phyloP scores from a whole-genome alignment of 2,329 filamentous ascomycete genomes.

The Microascus cirrosus region DNA sequence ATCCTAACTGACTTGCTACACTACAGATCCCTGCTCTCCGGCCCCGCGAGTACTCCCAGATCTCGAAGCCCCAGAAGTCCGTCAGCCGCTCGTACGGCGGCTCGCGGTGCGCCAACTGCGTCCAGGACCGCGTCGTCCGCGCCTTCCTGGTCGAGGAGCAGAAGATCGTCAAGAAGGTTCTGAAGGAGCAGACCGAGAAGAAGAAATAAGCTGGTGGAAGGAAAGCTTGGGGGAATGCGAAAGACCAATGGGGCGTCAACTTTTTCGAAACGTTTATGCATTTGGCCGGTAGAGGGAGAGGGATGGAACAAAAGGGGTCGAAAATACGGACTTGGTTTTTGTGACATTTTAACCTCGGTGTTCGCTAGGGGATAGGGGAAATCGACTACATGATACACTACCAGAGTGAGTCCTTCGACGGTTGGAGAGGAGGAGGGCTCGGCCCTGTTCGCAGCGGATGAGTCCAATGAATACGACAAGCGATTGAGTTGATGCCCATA shows the following conservation, averaged over 20 bases:
- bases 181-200: conserved; percentile 82
- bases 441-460: neutral
- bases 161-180: conserved; percentile 99
- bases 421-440: neutral
- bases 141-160: conserved; percentile 99
- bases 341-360: conserved; percentile 23
- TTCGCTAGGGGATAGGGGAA: conserved; percentile 13
- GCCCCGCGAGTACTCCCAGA: conserved; percentile 91
- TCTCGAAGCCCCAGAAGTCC: conserved; percentile 99
- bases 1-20: conserved; percentile 5
- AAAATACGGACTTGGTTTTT: conserved; percentile 8
- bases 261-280: conserved; percentile 9
- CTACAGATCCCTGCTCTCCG: conserved; percentile 83
- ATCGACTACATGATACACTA: conserved; percentile 35
- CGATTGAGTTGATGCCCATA: neutral
- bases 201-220: conserved; percentile 51
- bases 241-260: neutral
- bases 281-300: neutral
- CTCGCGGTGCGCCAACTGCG: conserved; percentile 96
- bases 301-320: conserved; percentile 6
- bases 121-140: conserved; percentile 93
- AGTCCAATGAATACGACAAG: conserved; percentile 2
- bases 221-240: conserved; percentile 6
- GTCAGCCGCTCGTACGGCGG: conserved; percentile 98
- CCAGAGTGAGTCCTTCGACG: neutral